These are phyloP conservation scores for Phoenix dactylifera DNA, from an alignment of 176 grass and related monocot species.

Conservation along the genomic window DNA sequence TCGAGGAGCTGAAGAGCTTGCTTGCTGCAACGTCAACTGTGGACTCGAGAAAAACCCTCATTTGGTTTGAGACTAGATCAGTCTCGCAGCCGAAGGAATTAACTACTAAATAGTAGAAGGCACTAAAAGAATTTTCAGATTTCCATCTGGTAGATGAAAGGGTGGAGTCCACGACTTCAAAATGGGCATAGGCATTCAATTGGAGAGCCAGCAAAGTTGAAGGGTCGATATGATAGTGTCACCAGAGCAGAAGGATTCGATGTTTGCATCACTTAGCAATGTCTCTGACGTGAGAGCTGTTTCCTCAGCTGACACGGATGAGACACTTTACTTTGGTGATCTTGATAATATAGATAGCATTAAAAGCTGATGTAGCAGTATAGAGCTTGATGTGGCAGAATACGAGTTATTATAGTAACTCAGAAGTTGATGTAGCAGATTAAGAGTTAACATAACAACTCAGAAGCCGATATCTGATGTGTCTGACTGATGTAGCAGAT, in stretches of 20 bases:
- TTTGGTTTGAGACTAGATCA: neutral
- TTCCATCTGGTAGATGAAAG: constrained; percentile 17
- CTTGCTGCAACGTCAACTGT: constrained; percentile 52
- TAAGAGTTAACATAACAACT: too few species aligned
- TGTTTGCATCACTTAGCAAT: constrained; percentile 64
- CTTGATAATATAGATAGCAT: constrained; percentile 45
- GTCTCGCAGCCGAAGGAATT: constrained; percentile 17
- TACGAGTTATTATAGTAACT: too few species aligned
- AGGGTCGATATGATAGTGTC: constrained; percentile 26
- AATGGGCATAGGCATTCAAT: constrained; percentile 31
- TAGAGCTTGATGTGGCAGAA: too few species aligned
- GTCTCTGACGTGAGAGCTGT: constrained; percentile 49
- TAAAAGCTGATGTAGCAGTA: neutral
- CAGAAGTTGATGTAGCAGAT: too few species aligned
- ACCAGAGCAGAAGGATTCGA: constrained; percentile 30
- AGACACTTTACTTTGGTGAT: constrained; percentile 30
- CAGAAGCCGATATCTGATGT: too few species aligned
- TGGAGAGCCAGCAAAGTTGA: constrained; percentile 51
- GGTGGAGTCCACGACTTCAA: constrained; percentile 22
- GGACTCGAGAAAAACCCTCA: constrained; percentile 28
- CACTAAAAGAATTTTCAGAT: constrained; percentile 21
- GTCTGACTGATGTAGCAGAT: too few species aligned
- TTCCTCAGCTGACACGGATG: constrained; percentile 31
- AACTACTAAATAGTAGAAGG: constrained; percentile 3
- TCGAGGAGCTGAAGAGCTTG: constrained; percentile 64